Base-by-base conservation (phyloP, 345 rosid genomes). In the Excoecaria agallocha region DNA sequence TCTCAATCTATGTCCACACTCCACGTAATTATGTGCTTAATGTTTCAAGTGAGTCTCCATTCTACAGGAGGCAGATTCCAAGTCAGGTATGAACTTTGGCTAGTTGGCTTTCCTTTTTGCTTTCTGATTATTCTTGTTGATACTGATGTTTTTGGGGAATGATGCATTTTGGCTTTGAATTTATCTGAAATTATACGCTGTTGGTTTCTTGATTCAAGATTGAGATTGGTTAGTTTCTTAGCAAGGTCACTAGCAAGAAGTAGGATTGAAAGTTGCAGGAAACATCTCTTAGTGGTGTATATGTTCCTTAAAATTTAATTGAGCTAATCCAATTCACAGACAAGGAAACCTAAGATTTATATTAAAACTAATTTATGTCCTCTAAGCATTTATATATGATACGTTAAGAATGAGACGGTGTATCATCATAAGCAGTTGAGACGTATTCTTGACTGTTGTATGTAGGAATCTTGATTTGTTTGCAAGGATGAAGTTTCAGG, bases 1-100 rank as follows among this genome's bases (percentile, higher is more conserved):
- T 89, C 59, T 76, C 90, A 3, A 77, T 94, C 30, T 94, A 94
- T 66, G 85, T 94, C 54, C 98, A 94, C 45, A 82, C 92, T 2
- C 87, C 81, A 55, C 89, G 85, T 0, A 80, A 86, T 13, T 89
- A 81, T 20, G 64, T 77, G 76, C 86, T 88, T 76, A 81, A 88
- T 74, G 93, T 87, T 59, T 82, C 94, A 6, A 41, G 39, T 8
- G 84, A 86, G 19, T 92, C 98, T 51, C 84, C 90, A 8, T 94
- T 94, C 80, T 82, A 84, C 41, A 76, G 77, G 66, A 82, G 94
- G 68, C 89, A 89, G 84, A 90, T 94, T 66, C 97, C 91, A 4
- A 92, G 97, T 78, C 80, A 82, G 96, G 98, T 92, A 86, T 39
- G 65, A 22, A 43, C n/a, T 49, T n/a, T n/a, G 9, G 20, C 22